These are phyloP conservation scores for Zygoascus sp. DNA, from an alignment of 1,139 yeast species.

Conservation along the genomic window DNA sequence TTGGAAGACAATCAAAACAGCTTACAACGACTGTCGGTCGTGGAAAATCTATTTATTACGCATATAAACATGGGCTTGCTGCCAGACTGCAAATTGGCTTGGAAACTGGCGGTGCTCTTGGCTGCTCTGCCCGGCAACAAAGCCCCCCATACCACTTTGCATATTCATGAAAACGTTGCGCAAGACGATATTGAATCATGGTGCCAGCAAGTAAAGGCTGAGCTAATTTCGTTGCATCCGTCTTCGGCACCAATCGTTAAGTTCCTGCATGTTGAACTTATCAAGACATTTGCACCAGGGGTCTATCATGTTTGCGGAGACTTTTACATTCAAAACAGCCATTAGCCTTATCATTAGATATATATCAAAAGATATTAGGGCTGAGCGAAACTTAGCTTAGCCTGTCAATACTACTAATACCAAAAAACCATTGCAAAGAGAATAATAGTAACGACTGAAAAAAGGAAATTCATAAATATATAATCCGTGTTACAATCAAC, in stretches of 20 bases:
- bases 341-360: no score
- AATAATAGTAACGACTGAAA: constrained; percentile 7
- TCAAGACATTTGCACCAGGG: constrained; percentile 85
- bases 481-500: constrained; percentile 8
- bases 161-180: constrained; percentile 74
- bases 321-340: constrained; percentile 21
- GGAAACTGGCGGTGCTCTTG: constrained; percentile 44
- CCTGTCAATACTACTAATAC: no score
- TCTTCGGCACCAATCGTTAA: constrained; percentile 7
- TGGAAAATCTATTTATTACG: constrained; percentile 35
- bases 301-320: constrained; percentile 77
- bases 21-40: constrained; percentile 37
- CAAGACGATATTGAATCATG: constrained; percentile 41
- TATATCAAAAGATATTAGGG: no score
- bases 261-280: constrained; percentile 47
- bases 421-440: no score
- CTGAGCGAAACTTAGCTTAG: no score
- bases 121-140: constrained; percentile 17
- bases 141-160: constrained; percentile 39
- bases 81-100: constrained; percentile 62
- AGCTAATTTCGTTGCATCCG: constrained; percentile 3
- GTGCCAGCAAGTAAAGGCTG: constrained; percentile 12
- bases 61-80: constrained; percentile 77
- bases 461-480: constrained; percentile 5
- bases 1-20: constrained; percentile 59